Base-by-base conservation (phyloP, 257 asterid species). In the Galeopsis tetrahit region DNA sequence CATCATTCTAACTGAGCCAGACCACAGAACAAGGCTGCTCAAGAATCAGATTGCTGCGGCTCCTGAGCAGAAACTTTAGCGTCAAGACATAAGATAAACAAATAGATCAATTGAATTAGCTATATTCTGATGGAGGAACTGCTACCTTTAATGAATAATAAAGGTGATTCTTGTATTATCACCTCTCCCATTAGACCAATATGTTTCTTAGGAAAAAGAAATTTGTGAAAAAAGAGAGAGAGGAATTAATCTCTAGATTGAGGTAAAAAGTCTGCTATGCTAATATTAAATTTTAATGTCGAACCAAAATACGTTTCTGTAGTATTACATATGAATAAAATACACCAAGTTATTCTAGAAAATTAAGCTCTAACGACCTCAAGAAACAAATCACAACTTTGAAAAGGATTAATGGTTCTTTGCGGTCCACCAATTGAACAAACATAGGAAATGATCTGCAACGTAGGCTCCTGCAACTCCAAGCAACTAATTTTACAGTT, bases 41-140 rank as follows among this genome's bases (percentile, higher is more conserved):
- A 78, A 76, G 78, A 77, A 74, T 86, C 84, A 43, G 81, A 82
- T 86, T 46, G 14, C 17, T 46, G 82, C 40, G 84, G 87, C 59
- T 84, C 83, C 63, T 80, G 64, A 78, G 73, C 69, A 53, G 39
- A 58, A 73, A 35, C 42, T 49, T 4, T 66, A n/a, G 68, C 72
- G 68, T 57, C 52, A 11, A 72, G 56, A 74, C 33, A 75, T 78
- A 44, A 74, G 83, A 53, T 75, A 72, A 48, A 63, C 44, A 48
- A 32, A 40, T 66, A 67, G 69, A 68, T 64, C 77, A 70, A 40
- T 40, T 40, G 46, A 70, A 75, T 65, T 48, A 51, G 55, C 65
- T 48, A 59, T 48, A 49, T 64, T 69, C 68, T 51, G 72, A 39
- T 73, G 70, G 58, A 64, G 79, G 69, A 64, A 78, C 74, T 72